Evolutionary conservation across 2,329 filamentous ascomycete species (phyloP).

Genomic region (Knoxdaviesia capensis): DNA sequence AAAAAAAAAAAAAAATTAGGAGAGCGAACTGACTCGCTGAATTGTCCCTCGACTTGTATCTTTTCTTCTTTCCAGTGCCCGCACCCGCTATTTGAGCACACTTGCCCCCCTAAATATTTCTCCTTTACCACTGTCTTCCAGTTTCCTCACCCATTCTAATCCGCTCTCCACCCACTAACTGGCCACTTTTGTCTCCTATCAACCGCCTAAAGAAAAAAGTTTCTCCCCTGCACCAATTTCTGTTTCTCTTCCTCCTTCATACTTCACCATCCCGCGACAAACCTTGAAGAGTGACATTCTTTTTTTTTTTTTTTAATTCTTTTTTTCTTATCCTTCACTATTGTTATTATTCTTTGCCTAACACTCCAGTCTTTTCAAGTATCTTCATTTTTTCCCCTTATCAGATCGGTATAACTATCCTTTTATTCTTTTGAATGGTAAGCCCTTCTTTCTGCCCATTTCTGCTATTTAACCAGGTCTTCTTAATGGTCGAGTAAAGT

Average conservation of each 20-base stretch:
- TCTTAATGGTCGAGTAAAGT: too few species aligned
- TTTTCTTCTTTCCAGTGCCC: too few species aligned
- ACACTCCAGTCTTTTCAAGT: neutral
- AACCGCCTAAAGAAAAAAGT: conserved; percentile 2
- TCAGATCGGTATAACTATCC: too few species aligned
- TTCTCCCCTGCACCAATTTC: conserved; percentile 2
- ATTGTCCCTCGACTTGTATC: too few species aligned
- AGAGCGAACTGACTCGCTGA: too few species aligned
- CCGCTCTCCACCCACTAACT: conserved; percentile 5
- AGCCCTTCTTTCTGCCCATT: too few species aligned
- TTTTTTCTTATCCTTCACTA: neutral
- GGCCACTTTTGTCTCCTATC: conserved; percentile 5
- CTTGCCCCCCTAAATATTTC: conserved; percentile 3
- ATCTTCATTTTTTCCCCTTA: too few species aligned
- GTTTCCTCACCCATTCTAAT: conserved; percentile 3
- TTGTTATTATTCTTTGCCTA: neutral
- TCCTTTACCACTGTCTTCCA: conserved; percentile 18
- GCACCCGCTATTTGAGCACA: neutral
- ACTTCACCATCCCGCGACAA: neutral
- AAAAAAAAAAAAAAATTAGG: too few species aligned
- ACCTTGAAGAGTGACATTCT: neutral
- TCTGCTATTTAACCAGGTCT: too few species aligned
- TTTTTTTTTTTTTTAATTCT: conserved; percentile 1
- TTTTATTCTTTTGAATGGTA: too few species aligned
- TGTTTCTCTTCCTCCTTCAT: conserved; percentile 4